Conservation (phyloP, 805 yeast species). For the Ascoidea asiatica region DNA sequence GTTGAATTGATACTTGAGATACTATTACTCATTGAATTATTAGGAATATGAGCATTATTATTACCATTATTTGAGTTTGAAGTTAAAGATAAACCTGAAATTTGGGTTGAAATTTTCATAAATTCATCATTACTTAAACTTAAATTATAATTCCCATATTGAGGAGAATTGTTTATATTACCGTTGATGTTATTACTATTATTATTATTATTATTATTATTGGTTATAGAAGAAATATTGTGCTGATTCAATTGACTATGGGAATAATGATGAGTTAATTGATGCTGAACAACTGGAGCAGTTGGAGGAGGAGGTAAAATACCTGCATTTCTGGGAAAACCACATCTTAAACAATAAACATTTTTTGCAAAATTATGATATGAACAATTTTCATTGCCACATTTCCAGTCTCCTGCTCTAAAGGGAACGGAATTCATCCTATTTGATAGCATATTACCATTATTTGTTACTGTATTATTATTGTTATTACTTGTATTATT, state of each 20-base stretch:
- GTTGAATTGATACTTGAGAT: background rate
- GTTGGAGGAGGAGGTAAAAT: background rate
- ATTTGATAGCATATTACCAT: slow-evolving; percentile 5
- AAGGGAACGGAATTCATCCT: slow-evolving; percentile 48
- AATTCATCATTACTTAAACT: background rate
- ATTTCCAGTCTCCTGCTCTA: slow-evolving; percentile 96
- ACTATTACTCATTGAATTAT: background rate
- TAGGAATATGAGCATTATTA: background rate
- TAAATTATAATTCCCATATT: too few relatives aligned
- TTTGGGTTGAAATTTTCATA: background rate
- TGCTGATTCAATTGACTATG: background rate
- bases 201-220: too few relatives aligned
- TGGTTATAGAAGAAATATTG: background rate
- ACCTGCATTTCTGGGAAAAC: slow-evolving; percentile 40
- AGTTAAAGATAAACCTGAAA: background rate
- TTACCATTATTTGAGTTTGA: background rate
- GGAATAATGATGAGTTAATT: background rate
- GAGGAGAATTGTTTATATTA: background rate
- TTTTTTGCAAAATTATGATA: slow-evolving; percentile 93
- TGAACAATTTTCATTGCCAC: slow-evolving; percentile 47
- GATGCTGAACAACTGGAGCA: background rate
- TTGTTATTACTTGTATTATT: slow-evolving; percentile 7
- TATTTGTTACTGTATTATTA: slow-evolving; percentile 1
- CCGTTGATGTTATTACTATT: background rate
- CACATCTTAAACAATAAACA: slow-evolving; percentile 76